Base-by-base conservation (phyloP, 768 basidiomycete genomes). In the Suillus luteus region DNA sequence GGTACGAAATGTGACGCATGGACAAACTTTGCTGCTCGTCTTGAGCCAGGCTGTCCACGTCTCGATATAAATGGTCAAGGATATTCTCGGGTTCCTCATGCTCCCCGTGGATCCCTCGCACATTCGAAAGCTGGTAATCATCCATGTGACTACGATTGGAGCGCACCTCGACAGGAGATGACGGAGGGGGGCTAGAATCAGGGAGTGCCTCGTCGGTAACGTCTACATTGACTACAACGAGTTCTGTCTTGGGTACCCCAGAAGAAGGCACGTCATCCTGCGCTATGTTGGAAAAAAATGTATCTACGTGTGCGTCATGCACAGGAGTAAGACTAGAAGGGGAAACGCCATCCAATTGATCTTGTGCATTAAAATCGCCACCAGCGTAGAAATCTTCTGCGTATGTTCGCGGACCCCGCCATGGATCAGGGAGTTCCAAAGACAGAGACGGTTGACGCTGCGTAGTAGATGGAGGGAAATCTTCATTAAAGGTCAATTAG, bases 351-450 rank as follows among this genome's bases (percentile, higher is more conserved):
- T 40, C 17, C n/a, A 60, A 22, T 4, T n/a, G 35, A 35, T 27
- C 44, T 3, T 59, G 59, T 2, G 43, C 41, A n/a, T 60, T 22
- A 43, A 77, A 35, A 59, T 83, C 81, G 1, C 82, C 83, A 14
- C 81, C 82, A 6, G 80, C 75, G 63, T 80, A 81, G 63, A 75
- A 79, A 67, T 82, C 81, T 64, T 81, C 80, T 1, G 80, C 79
- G 51, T 77, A 79, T 7, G 71, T 75, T 33, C 70, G 71, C 6
- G 81, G 77, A 31, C 76, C 79, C 41, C 68, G 67, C 82, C 81
- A 83, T 35, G 75, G 75, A 67, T 82, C 81, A 22, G 68, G 65
- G 22, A 82, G 63, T 8, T 78, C 76, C 7, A 76, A 64, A 27
- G 67, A 66, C n/a, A 67, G 67, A 38, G 41, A 57, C 22, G 61